Conservation (phyloP, 257 asterid genomes). For the Petrea volubilis region DNA sequence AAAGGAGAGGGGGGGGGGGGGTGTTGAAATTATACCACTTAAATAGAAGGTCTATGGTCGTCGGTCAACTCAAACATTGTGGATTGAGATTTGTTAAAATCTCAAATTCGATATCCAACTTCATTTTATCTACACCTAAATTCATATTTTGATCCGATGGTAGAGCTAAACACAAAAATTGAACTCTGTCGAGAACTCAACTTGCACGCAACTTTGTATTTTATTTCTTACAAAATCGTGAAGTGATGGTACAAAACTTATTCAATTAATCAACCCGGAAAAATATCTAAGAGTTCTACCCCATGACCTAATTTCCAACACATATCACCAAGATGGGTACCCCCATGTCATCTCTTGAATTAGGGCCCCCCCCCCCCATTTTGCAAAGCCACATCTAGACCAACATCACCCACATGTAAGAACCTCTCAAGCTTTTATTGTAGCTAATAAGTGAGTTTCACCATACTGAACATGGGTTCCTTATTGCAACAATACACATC, state of each 20-base stretch:
- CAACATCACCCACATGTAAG: constrained; percentile 35
- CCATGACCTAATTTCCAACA: background rate
- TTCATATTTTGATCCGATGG: too few relatives aligned
- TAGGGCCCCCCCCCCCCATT: background rate
- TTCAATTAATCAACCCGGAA: background rate
- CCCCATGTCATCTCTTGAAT: background rate
- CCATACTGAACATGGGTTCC: constrained; percentile 33
- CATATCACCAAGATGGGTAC: background rate
- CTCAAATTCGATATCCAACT: too few relatives aligned
- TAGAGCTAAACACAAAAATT: too few relatives aligned
- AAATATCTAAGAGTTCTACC: background rate
- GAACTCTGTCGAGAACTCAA: too few relatives aligned
- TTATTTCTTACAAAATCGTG: background rate
- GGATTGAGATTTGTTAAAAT: too few relatives aligned
- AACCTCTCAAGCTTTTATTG: constrained; percentile 6
- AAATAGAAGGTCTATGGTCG: too few relatives aligned
- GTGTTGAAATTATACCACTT: too few relatives aligned
- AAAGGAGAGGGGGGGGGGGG: too few relatives aligned
- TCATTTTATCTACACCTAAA: too few relatives aligned
- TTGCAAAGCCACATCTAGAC: constrained; percentile 24
- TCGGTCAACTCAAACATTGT: too few relatives aligned
- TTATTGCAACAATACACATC: background rate
- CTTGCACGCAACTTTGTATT: too few relatives aligned
- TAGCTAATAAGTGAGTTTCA: constrained; percentile 15
- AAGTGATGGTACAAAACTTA: background rate